Evolutionary conservation across 2,329 filamentous ascomycete genomes (phyloP), one percentile per base, ranked within the genome.

Genomic region (Aureobasidium sp.): DNA sequence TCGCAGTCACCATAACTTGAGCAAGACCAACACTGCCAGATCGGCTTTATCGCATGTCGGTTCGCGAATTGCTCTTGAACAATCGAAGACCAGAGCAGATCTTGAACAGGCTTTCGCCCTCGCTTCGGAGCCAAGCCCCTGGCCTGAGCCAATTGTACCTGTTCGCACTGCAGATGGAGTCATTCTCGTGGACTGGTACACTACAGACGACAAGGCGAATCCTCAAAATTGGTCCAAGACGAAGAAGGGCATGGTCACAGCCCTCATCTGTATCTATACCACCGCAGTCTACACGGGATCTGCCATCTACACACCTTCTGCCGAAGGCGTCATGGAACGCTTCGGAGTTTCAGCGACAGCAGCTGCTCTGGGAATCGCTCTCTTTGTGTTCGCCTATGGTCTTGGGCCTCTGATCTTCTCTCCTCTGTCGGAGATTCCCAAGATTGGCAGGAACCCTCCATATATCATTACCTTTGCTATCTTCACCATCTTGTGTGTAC

Each of bases 401-500:
- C 35, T 65, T n/a, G 86, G 86, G 0, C 86, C 86, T 0, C 72
- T 89, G 29, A 64, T 90, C 27, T 89, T 84, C 73, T 84, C 84
- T 0, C 87, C 87, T 0, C 72, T 90, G 45, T 82, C 79, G 53
- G 87, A 90, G 73, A 82, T 90, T 24, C 85, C 87, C 0, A 70
- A 79, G 49, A 81, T 90, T 56, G 87, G 88, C 2, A 79, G 87
- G 7, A 89, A 86, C 67, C 82, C 83, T 0, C 81, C 87, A 6
- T 90, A 90, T 71, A 81, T 88, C 39, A 70, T 82, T 66, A 86
- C 86, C 11, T 86, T 90, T 75, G 81, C 82, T 62, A 75, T 90
- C 31, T 90, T 89, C 70, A 83, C 87, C 48, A 79, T 89, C 63
- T 72, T 90, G 12, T 84, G 81, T 8, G 79, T 90, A 17, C 86